Evolutionary conservation across 768 basidiomycete genomes (phyloP), one percentile per base, ranked within the genome.

Genomic region (Strobilomyces dryophilus): DNA sequence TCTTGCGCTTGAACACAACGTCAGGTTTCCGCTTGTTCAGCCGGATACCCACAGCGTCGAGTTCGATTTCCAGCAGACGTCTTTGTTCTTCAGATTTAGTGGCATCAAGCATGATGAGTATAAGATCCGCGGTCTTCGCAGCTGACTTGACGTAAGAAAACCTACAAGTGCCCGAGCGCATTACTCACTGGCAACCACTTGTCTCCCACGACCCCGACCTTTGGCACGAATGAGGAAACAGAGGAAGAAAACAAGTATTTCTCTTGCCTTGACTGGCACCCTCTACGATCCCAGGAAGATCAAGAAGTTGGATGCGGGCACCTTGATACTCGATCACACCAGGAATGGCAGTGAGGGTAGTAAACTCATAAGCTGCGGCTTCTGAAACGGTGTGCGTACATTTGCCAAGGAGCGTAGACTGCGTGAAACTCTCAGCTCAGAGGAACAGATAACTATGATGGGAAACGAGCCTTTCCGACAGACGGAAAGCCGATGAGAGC

Each of bases 291-390:
- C 95, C 95, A 2, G 95, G 95, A 31, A 98, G 74, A 81, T 98
- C 95, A 15, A 98, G 80, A 41, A 98, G 79, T 67, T 99, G 97
- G 52, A 98, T 94, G 40, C 92, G 80, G 3, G 87, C 86, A 27
- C 97, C 97, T 68, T 95, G 85, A 68, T 98, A 90, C 64, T 98
- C 95, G 17, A 98, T 83, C 4, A 98, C 97, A 45, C 97, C 97
- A 34, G 97, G 95, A 55, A 99, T 98, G 10, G 97, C 95, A 10
- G 89, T 91, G 31, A 95, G 79, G 4, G 92, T 95, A 3, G 94
- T 97, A 71, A 97, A 98, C 68, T 98, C 95, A 65, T 97, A 98
- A 11, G 92, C 90, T 14, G 95, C 97, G 0, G 89, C 74, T 63
- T 88, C 88, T 5, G 90, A 93, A 41, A 81, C 83, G 0, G 97